Evolutionary conservation across 2,329 filamentous ascomycete species (phyloP).

Genomic region (Xylaria hypoxylon): DNA sequence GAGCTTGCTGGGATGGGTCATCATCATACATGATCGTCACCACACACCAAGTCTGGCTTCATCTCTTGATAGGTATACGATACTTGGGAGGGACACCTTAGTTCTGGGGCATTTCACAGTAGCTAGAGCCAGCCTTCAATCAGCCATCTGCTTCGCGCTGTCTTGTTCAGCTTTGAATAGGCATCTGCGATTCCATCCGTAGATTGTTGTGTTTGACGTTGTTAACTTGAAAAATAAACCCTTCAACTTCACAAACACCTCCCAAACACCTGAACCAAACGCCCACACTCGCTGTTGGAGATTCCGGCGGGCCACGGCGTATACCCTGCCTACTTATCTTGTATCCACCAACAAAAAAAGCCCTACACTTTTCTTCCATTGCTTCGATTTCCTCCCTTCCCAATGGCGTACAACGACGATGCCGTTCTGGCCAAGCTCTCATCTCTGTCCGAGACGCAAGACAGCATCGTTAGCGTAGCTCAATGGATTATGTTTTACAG

Average conservation of each 20-base stretch:
- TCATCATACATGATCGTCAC: constrained; percentile 19
- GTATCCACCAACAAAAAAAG: constrained; percentile 10
- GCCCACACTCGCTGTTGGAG: neutral
- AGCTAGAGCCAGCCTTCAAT: constrained; percentile 38
- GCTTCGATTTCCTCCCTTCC: constrained; percentile 32
- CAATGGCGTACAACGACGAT: constrained; percentile 96
- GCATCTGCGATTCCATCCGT: constrained; percentile 38
- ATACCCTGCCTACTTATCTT: constrained; percentile 8
- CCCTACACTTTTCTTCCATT: constrained; percentile 7
- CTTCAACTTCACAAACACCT: constrained; percentile 20
- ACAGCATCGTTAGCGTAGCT: constrained; percentile 94
- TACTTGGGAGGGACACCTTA: constrained; percentile 26
- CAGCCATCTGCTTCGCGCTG: constrained; percentile 36
- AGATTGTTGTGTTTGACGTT: constrained; percentile 39
- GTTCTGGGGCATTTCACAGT: constrained; percentile 31
- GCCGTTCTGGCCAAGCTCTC: constrained; percentile 94
- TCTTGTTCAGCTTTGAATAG: constrained; percentile 38
- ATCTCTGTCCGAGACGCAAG: constrained; percentile 95
- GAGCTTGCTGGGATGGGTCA: constrained; percentile 20
- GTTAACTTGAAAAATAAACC: constrained; percentile 41
- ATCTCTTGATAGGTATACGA: constrained; percentile 20
- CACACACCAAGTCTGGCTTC: constrained; percentile 22
- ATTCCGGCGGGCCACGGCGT: constrained; percentile 1
- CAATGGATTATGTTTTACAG: constrained; percentile 99
- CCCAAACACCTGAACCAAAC: constrained; percentile 14